Base-by-base conservation (phyloP, 768 basidiomycete genomes). In the Trametes coccinea region DNA sequence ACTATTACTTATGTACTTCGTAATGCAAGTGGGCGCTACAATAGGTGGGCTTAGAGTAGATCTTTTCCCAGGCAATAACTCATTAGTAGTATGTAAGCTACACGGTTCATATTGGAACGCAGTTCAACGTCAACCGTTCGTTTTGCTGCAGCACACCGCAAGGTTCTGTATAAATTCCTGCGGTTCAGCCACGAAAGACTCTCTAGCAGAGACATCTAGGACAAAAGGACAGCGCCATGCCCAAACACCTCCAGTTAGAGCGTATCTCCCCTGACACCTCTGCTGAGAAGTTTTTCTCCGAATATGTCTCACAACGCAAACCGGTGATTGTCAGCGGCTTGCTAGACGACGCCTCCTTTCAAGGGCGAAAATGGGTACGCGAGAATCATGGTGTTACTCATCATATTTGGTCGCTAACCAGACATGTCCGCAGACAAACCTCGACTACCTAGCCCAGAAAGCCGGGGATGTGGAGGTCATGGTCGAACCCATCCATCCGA, bases 401-500 rank as follows among this genome's bases (percentile, higher is more conserved):
- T 13, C 34, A 41, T 5, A 37, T 29, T n/a, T 53, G 13, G 17
- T 14, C 11, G 51, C 50, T 16, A 11, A n/a, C 27, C 9, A 0
- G 37, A 16, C 17, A n/a, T 33, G 16, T 5, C 31, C 6, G 27
- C 57, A 73, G 70, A 60, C 67, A 60, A 62, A 71, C 34, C 62
- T 73, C 11, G 53, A 63, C 47, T 70, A 71, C 46, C 67, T 73
- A 3, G 22, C 63, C 4, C 41, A 31, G 22, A 71, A 70, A 61
- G 72, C 71, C 13, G 70, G 72, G 14, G 55, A 65, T 33, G 43
- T 57, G 13, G 43, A 61, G 16, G 70, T 73, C 2, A 62, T 70
- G 37, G 67, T 73, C 31, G 70, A 73, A 46, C 72, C 72, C 50
- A 65, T 71, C 44, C 70, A 73, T 41, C 69, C 67, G 5, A 49